Conservation (phyloP, 2,329 filamentous ascomycete genomes). For the Endoconidiophora laricicola region DNA sequence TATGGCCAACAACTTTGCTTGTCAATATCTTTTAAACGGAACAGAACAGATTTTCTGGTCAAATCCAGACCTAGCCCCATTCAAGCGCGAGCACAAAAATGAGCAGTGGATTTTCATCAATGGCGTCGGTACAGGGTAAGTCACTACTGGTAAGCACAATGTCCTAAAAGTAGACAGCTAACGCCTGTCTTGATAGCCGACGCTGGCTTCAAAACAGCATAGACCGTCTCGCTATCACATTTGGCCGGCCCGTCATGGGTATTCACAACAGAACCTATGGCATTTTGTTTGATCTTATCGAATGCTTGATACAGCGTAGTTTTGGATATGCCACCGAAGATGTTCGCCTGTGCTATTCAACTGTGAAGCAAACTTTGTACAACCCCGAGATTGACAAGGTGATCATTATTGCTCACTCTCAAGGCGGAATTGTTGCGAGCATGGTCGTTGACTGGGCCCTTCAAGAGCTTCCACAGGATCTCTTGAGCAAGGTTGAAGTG, state of each 20-base stretch:
- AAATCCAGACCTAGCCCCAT: slow-evolving; percentile 33
- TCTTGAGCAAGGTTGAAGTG: slow-evolving; percentile 54
- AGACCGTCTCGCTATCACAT: slow-evolving; percentile 54
- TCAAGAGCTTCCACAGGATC: slow-evolving; percentile 49
- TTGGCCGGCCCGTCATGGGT: slow-evolving; percentile 52
- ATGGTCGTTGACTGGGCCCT: slow-evolving; percentile 63
- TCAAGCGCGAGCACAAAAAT: slow-evolving; percentile 32
- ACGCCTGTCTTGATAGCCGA: slow-evolving; percentile 22
- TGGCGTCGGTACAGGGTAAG: slow-evolving; percentile 47
- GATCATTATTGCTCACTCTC: slow-evolving; percentile 58
- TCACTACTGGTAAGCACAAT: slow-evolving; percentile 9
- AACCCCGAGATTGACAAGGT: slow-evolving; percentile 48
- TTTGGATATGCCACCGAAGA: slow-evolving; percentile 56
- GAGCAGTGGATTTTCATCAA: slow-evolving; percentile 74
- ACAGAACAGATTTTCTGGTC: slow-evolving; percentile 31
- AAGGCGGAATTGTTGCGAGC: slow-evolving; percentile 59
- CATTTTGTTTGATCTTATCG: slow-evolving; percentile 58
- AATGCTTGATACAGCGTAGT: slow-evolving; percentile 62
- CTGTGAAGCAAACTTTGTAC: slow-evolving; percentile 47
- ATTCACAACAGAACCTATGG: slow-evolving; percentile 64
- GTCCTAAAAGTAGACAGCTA: slow-evolving; percentile 11
- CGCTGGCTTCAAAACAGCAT: slow-evolving; percentile 57
- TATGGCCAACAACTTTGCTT: slow-evolving; percentile 33
- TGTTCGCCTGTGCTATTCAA: slow-evolving; percentile 42
- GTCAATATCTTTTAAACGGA: slow-evolving; percentile 35